Conservation (phyloP, 148 eudicot species). For the Dysphania ambrosioides region DNA sequence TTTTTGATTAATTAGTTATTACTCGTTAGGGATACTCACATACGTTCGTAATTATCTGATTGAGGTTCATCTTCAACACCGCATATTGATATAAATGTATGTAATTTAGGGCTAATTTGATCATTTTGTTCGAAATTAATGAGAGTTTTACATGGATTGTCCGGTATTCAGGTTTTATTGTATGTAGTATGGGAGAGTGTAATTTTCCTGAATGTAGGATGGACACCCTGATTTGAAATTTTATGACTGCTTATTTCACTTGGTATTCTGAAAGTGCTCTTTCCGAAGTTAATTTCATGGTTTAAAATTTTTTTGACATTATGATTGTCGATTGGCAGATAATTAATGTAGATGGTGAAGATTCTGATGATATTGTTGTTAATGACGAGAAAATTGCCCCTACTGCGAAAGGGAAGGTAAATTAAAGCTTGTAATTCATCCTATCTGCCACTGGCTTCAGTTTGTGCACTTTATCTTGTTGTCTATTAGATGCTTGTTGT, state of each 20-base stretch:
- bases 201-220: no score
- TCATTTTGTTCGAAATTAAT: neutral
- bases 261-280: neutral
- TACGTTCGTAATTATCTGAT: no score
- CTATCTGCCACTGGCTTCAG: neutral
- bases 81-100: no score
- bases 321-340: slow-evolving; percentile 52
- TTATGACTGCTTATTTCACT: neutral
- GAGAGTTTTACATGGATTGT: neutral
- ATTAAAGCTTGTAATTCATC: slow-evolving; percentile 1
- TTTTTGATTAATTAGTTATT: no score
- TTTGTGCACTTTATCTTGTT: neutral
- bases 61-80: no score
- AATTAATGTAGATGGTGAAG: slow-evolving; percentile 60
- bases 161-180: no score
- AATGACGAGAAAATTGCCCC: slow-evolving; percentile 34
- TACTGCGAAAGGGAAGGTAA: slow-evolving; percentile 59
- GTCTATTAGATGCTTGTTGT: neutral
- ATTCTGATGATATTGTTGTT: slow-evolving; percentile 39
- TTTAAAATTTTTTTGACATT: neutral
- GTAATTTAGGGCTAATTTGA: neutral
- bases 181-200: no score
- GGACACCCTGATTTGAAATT: no score
- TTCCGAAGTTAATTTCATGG: neutral
- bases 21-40: no score